Percentiles rank a stretch among this genome's conserved stretches.
Evolutionary conservation across 2,329 filamentous ascomycete genomes (phyloP).

Genomic region (Ceratocystis albifundus): DNA sequence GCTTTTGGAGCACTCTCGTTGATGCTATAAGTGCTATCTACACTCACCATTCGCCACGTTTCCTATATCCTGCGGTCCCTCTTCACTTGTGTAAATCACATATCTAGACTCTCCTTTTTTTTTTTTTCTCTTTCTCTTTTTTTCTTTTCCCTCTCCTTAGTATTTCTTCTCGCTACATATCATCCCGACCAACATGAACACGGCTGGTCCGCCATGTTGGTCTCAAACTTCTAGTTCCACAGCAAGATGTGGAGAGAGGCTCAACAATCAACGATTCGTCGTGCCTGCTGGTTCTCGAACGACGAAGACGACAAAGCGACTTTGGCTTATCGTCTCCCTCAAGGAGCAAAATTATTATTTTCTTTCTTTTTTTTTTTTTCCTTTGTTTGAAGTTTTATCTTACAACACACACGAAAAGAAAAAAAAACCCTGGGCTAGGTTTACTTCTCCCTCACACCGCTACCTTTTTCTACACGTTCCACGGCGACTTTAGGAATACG

Average conservation of each 20-base stretch:
- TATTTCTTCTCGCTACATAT: conserved; percentile 9
- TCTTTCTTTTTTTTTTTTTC: conserved; percentile 2
- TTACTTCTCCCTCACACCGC: neutral
- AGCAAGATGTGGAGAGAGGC: neutral
- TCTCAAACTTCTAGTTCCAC: neutral
- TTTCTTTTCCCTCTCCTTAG: neutral
- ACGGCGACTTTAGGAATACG: neutral
- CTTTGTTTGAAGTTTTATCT: neutral
- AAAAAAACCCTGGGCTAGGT: neutral
- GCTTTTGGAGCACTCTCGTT: conserved; percentile 17
- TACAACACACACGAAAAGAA: conserved; percentile 4
- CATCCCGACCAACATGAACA: neutral
- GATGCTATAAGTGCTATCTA: neutral
- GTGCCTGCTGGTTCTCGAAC: neutral
- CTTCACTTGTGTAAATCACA: neutral
- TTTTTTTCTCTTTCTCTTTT: neutral
- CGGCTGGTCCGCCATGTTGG: conserved; percentile 15
- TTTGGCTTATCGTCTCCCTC: neutral
- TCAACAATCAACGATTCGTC: neutral
- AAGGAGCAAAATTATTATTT: neutral
- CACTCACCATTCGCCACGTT: neutral
- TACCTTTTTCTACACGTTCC: neutral
- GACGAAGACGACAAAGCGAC: neutral
- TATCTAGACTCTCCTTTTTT: neutral
- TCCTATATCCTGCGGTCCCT: neutral